Evolutionary conservation across 208 protist genomes (phyloP), one percentile per base, ranked within the genome.

Genomic region (Leptomonas seymouri): DNA sequence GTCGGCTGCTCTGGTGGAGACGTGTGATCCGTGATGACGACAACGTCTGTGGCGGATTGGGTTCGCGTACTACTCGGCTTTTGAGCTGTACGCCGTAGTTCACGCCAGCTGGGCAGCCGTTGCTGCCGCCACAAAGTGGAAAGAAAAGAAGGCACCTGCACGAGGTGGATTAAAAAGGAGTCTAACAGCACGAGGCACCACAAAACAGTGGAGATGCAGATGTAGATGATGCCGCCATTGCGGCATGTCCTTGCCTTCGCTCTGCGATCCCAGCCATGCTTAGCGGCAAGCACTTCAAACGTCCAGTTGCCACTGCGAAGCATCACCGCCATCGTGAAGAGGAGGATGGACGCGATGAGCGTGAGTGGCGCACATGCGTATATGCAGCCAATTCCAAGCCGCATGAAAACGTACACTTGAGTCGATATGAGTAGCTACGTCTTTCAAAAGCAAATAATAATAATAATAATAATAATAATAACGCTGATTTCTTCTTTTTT

Each of bases 221-320:
- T 15, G 54, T 91, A 93, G 46, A 81, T 61, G 8, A 81, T 54
- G 18, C 69, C 85, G 14, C 82, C 88, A 25, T 78, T 77, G 34
- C 61, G 72, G 55, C 84, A 90, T 50, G 71, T 74, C 1, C 36
- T 18, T 3, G 85, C 60, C 74, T 93, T 93, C 36, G 67, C 71
- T 3, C 34, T 34, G 20, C 58, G 27, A 41, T 86, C 75, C 88
- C 85, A 91, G 9, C 71, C 72, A 36, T 84, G 41, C 60, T 88
- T 85, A 7, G 71, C 75, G n/a, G 78, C 74, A 3, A 87, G 42
- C 14, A 91, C 71, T 28, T 81, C 67, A 45, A 91, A 91, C 18
- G 83, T 90, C 77, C 80, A 86, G 67, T 73, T 85, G 25, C 72
- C 74, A 54, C 75, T 58, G 48, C 66, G 36, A 28, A 90, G 72